phyloP scores from a whole-genome alignment of 495 filamentous ascomycete genomes.

The Penicilliopsis zonata region DNA sequence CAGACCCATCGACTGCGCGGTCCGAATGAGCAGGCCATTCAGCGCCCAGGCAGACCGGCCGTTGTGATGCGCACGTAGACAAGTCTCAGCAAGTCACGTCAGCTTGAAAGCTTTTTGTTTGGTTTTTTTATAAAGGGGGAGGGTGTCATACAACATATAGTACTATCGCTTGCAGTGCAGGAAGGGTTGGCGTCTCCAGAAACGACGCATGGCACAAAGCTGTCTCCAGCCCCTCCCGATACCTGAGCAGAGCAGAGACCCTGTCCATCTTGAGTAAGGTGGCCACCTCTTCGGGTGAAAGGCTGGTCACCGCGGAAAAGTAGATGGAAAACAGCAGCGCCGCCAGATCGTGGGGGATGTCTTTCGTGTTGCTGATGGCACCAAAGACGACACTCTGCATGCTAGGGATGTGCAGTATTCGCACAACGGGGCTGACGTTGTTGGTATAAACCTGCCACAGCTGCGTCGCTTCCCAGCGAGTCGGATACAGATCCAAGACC shows the following conservation, averaged over 20 bases:
- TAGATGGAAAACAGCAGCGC: slow-evolving; percentile 34
- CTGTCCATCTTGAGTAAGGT: slow-evolving; percentile 11
- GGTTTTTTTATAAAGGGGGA: too few relatives aligned
- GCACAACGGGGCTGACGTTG: slow-evolving; percentile 29
- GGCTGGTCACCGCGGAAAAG: slow-evolving; percentile 23
- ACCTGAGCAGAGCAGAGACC: slow-evolving; percentile 16
- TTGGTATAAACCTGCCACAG: too few relatives aligned
- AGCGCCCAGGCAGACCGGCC: slow-evolving; percentile 33
- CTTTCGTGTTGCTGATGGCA: slow-evolving; percentile 23
- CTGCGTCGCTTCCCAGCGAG: too few relatives aligned
- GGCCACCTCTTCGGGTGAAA: slow-evolving; percentile 16
- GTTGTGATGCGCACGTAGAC: slow-evolving; percentile 27
- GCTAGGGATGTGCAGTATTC: slow-evolving; percentile 32
- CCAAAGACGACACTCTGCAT: slow-evolving; percentile 18
- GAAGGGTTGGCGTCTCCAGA: slow-evolving; percentile 21
- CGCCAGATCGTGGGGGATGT: slow-evolving; percentile 18
- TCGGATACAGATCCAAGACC: too few relatives aligned
- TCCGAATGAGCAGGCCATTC: slow-evolving; percentile 30
- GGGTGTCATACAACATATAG: too few relatives aligned
- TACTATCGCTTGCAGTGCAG: slow-evolving; percentile 21
- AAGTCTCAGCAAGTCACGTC: too few relatives aligned
- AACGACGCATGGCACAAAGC: slow-evolving; percentile 15
- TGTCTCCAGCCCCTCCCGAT: slow-evolving; percentile 19
- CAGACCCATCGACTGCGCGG: slow-evolving; percentile 38
- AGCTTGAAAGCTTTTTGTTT: too few relatives aligned